phyloP scores from a whole-genome alignment of 768 basidiomycete species.

The Hemileccinum impolitum region DNA sequence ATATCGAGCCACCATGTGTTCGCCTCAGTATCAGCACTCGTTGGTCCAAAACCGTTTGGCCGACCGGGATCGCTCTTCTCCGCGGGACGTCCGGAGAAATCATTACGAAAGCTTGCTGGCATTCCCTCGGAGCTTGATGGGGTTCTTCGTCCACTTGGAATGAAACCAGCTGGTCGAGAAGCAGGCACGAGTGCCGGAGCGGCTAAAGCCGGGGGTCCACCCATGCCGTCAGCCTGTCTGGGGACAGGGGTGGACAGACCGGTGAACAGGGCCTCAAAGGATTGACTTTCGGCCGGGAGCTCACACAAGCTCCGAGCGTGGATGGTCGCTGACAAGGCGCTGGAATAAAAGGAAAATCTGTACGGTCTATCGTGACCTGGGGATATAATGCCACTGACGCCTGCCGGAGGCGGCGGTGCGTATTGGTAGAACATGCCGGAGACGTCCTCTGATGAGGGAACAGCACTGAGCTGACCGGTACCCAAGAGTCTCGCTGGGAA shows the following conservation, averaged over 20 bases:
- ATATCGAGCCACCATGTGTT: conserved; percentile 99
- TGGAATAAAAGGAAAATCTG: conserved; percentile 98
- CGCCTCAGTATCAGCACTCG: conserved; percentile 49
- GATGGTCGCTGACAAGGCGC: conserved; percentile 86
- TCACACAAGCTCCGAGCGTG: conserved; percentile 92
- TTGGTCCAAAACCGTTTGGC: conserved; percentile 23
- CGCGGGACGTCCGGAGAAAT: conserved; percentile 16
- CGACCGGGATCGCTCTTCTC: conserved; percentile 20
- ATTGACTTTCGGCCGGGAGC: conserved; percentile 89
- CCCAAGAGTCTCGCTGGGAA: conserved; percentile 38
- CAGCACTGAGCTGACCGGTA: conserved; percentile 32
- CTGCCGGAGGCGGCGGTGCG: conserved; percentile 5
- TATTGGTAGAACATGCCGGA: conserved; percentile 16
- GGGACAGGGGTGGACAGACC: conserved; percentile 37
- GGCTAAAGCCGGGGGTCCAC: not conserved
- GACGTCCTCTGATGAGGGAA: conserved; percentile 43
- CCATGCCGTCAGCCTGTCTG: conserved; percentile 6
- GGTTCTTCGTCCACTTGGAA: conserved; percentile 8
- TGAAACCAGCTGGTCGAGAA: conserved; percentile 2
- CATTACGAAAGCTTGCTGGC: conserved; percentile 9
- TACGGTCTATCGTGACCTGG: conserved; percentile 85
- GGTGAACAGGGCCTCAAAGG: conserved; percentile 86
- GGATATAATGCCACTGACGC: conserved; percentile 36
- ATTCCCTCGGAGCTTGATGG: conserved; percentile 5
- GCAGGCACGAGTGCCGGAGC: conserved; percentile 8